These are phyloP conservation scores for Anthoceros angustus DNA, from an alignment of 225 moss, liverwort and hornwort genomes.

Conservation along the genomic window DNA sequence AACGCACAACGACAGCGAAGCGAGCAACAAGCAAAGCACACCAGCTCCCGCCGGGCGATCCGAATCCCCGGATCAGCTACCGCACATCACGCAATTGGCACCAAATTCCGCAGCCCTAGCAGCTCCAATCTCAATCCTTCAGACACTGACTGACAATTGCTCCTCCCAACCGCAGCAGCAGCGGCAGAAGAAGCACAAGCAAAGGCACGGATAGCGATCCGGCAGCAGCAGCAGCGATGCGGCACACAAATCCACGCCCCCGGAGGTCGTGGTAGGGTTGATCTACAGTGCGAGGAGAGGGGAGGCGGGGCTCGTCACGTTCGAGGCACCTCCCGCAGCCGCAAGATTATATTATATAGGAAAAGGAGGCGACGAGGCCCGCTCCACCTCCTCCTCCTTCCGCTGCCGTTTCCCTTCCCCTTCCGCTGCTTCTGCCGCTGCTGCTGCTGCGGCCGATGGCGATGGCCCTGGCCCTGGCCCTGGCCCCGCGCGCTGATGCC, in stretches of 20 bases:
- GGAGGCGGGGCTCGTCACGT: not conserved
- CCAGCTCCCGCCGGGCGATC: not conserved
- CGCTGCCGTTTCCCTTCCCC: no score
- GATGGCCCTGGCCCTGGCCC: no score
- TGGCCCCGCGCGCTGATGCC: no score
- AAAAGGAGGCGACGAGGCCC: not conserved
- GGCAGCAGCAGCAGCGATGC: no score
- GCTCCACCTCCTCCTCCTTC: not conserved
- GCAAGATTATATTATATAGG: not conserved
- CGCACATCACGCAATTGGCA: not conserved
- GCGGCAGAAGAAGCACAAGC: not conserved
- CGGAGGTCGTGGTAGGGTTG: not conserved
- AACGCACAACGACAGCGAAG: not conserved
- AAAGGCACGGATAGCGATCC: no score
- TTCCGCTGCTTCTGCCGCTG: not conserved
- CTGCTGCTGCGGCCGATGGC: no score
- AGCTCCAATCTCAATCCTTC: not conserved
- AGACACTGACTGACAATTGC: not conserved
- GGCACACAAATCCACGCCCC: not conserved
- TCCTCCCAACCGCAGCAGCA: not conserved
- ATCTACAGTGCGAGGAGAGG: not conserved
- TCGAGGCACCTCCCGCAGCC: not conserved
- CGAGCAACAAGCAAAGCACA: not conserved
- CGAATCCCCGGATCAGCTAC: not conserved
- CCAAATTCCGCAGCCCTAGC: not conserved